A percentile compares a stretch with the other conserved stretches of the same genome.
Evolutionary conservation across 2,329 filamentous ascomycete species (phyloP).

Genomic region (Diplocarpon mali): DNA sequence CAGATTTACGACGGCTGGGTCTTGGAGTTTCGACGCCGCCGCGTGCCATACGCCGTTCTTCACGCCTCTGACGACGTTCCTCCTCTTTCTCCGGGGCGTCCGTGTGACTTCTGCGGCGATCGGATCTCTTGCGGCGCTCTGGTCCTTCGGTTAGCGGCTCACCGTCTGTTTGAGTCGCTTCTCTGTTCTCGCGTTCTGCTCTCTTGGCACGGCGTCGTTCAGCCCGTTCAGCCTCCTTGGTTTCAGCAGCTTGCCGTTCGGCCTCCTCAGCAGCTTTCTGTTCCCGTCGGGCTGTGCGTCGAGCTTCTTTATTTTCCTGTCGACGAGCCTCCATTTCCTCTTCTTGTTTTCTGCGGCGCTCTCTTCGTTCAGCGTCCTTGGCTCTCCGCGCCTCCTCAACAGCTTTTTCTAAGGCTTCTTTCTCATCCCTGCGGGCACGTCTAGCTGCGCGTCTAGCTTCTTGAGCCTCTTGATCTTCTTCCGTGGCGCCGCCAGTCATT

Average conservation of each 20-base stretch:
- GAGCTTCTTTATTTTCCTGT: constrained; percentile 47
- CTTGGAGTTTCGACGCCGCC: constrained; percentile 28
- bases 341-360: constrained; percentile 43
- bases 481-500: constrained; percentile 36
- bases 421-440: constrained; percentile 45
- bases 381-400: constrained; percentile 41
- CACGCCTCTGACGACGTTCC: constrained; percentile 42
- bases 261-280: constrained; percentile 37
- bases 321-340: constrained; percentile 44
- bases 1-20: constrained; percentile 32
- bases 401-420: constrained; percentile 37
- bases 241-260: constrained; percentile 24
- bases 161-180: constrained; percentile 32
- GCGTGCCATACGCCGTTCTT: constrained; percentile 37
- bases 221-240: constrained; percentile 33
- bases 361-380: constrained; percentile 46
- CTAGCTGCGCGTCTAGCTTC: constrained; percentile 47
- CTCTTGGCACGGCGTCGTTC: constrained; percentile 38
- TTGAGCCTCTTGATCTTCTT: constrained; percentile 40
- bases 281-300: constrained; percentile 44
- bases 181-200: constrained; percentile 32
- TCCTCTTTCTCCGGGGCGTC: constrained; percentile 41
- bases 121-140: constrained; percentile 30
- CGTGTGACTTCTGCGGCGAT: constrained; percentile 38
- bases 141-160: constrained; percentile 37